Conservation (phyloP, 106 monocot species). For the Dendrobium catenatum region DNA sequence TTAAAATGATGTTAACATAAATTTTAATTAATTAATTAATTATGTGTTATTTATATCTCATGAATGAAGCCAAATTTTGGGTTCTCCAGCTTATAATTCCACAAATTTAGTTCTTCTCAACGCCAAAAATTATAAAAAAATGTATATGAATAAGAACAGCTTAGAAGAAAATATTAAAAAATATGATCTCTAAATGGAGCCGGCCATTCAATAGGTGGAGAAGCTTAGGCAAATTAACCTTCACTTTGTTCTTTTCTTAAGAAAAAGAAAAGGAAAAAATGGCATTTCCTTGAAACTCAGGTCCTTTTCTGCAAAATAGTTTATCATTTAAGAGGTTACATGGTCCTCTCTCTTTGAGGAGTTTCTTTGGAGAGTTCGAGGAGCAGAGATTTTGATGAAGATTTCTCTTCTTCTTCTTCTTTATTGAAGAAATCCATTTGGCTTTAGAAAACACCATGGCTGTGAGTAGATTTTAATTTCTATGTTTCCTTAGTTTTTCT, state of each 20-base stretch:
- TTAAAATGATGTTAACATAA: too few relatives aligned
- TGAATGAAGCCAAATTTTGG: too few relatives aligned
- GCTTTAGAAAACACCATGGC: not conserved
- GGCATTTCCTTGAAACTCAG: not conserved
- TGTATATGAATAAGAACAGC: too few relatives aligned
- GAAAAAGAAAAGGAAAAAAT: not conserved
- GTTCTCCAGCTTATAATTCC: too few relatives aligned
- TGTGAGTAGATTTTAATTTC: not conserved
- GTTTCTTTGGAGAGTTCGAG: not conserved
- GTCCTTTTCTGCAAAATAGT: not conserved
- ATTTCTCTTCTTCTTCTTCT: not conserved
- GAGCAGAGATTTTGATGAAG: too few relatives aligned
- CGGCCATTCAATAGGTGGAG: not conserved
- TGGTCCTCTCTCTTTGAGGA: not conserved
- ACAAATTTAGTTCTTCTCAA: too few relatives aligned
- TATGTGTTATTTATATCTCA: too few relatives aligned
- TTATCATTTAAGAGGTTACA: not conserved
- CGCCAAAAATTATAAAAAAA: too few relatives aligned
- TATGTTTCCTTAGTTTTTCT: not conserved
- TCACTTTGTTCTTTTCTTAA: not conserved
- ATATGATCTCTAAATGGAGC: not conserved
- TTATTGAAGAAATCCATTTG: not conserved
- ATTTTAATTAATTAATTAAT: too few relatives aligned
- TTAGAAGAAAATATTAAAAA: not conserved
- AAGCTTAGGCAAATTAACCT: not conserved